Evolutionary conservation across 2,329 filamentous ascomycete genomes (phyloP).

Genomic region (Cercospora janseana): DNA sequence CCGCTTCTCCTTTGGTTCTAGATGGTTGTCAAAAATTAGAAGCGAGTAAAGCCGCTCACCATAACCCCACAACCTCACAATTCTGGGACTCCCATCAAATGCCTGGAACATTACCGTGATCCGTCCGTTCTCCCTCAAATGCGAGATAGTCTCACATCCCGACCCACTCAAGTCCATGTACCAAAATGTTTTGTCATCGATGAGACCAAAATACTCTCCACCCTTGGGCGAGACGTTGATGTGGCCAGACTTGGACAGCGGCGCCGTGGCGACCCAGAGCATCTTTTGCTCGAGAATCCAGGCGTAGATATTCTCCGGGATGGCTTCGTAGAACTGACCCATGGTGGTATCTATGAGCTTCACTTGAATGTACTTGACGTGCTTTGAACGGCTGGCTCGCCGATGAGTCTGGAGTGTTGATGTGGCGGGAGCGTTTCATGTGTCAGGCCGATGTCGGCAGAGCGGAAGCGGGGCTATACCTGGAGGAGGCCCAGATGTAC

Average conservation of each 20-base stretch:
- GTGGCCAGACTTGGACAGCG: conserved; percentile 42
- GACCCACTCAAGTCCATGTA: conserved; percentile 47
- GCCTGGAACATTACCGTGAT: conserved; percentile 47
- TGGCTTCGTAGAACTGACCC: conserved; percentile 47
- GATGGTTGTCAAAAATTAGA: neutral
- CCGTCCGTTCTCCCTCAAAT: conserved; percentile 47
- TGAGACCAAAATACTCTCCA: conserved; percentile 44
- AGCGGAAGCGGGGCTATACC: conserved; percentile 9
- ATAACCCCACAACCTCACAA: conserved; percentile 46
- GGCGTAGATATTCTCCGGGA: conserved; percentile 39
- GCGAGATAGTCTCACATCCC: conserved; percentile 46
- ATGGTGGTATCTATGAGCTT: conserved; percentile 30
- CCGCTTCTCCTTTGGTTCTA: too few species aligned
- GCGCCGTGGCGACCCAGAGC: conserved; percentile 46
- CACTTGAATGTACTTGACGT: neutral
- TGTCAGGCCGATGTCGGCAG: conserved; percentile 8
- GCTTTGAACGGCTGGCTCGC: neutral
- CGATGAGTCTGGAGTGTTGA: neutral
- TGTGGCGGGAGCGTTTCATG: neutral
- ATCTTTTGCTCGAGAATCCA: conserved; percentile 49
- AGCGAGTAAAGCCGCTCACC: conserved; percentile 24
- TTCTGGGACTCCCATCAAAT: conserved; percentile 44
- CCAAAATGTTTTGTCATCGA: conserved; percentile 44
- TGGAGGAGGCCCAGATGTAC: too few species aligned
- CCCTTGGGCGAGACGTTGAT: conserved; percentile 50